phyloP scores from a whole-genome alignment of 768 basidiomycete genomes.

The Boletus sensibilis region DNA sequence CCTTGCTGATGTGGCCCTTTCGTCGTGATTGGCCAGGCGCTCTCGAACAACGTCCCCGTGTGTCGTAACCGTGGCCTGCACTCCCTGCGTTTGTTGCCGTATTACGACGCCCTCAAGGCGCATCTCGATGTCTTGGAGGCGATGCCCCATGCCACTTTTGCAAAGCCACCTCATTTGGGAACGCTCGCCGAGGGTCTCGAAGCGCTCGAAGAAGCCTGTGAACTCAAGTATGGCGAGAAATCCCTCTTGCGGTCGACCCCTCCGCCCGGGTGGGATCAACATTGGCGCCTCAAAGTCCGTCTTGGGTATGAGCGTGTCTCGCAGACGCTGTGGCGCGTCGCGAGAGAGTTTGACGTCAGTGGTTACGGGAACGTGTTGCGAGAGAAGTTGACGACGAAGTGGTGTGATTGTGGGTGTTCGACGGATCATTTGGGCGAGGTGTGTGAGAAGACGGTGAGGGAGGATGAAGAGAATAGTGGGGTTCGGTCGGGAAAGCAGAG shows the following conservation, averaged over 20 bases:
- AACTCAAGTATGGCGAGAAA: slow-evolving; percentile 49
- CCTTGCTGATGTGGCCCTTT: slow-evolving; percentile 2
- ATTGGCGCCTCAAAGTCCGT: slow-evolving; percentile 60
- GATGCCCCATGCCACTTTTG: slow-evolving; percentile 53
- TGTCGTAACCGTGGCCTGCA: slow-evolving; percentile 67
- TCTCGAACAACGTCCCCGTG: slow-evolving; percentile 67
- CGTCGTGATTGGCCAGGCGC: slow-evolving; percentile 42
- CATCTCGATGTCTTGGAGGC: slow-evolving; percentile 64
- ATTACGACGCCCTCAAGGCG: slow-evolving; percentile 55
- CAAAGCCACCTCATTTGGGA: slow-evolving; percentile 66
- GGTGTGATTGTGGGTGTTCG: slow-evolving; percentile 82
- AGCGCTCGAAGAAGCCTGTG: slow-evolving; percentile 65
- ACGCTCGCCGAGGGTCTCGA: slow-evolving; percentile 56
- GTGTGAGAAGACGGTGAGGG: slow-evolving; percentile 68
- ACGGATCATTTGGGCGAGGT: slow-evolving; percentile 78
- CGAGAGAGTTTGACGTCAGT: slow-evolving; percentile 67
- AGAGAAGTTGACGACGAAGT: slow-evolving; percentile 71
- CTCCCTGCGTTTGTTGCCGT: slow-evolving; percentile 62
- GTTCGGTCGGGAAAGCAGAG: slow-evolving; percentile 62
- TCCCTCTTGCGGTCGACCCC: slow-evolving; percentile 31
- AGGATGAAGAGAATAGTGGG: slow-evolving; percentile 63
- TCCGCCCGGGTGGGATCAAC: slow-evolving; percentile 47
- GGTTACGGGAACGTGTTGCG: slow-evolving; percentile 69
- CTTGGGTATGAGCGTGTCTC: slow-evolving; percentile 63
- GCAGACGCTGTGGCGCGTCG: slow-evolving; percentile 68